Base-by-base conservation (phyloP, 1,284 basidiomycete genomes). In the Cutaneotrichosporon sp. region DNA sequence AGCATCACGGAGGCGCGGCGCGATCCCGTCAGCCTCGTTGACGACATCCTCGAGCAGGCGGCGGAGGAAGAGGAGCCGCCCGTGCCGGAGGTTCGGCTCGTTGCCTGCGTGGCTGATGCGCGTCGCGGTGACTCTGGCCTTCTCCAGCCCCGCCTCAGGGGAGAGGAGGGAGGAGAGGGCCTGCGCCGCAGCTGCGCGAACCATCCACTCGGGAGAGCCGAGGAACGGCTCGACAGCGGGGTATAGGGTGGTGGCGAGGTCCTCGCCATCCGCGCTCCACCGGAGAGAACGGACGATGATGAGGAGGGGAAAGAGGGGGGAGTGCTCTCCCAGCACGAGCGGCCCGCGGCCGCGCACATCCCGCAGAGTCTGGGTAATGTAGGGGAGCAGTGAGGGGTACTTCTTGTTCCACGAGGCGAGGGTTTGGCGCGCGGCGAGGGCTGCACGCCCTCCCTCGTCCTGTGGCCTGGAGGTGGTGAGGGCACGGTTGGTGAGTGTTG, bases 131-230 rank as follows among this genome's bases (percentile, higher is more conserved):
- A 65, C 67, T 38, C 56, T 62, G 9, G 70, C 66, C 38, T 64
- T 60, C 34, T 73, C 60, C 1, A 75, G 26, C 1, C 69, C 72
- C 18, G 69, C 57, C 4, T 56, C 14, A 0, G 76, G 74, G 0
- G 70, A 69, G 8, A 74, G 14, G 4, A 80, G 66, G 10, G 75
- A 76, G 4, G 78, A 72, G 2, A 77, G 49, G 7, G 78, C 78
- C 68, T 80, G 77, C 18, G 74, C 72, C 21, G 78, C 72, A 9
- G 76, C 76, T 58, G 73, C 72, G 26, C 80, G 72, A 8, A 79
- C 67, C 65, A 78, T 75, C 68, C 75, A 75, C 57, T 79, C 76
- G 14, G 56, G 57, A 52, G 68, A 73, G 36, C 61, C 61, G 9
- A 78, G 63, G 47, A 70, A 75, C 4, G 66, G 62, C 65, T 66